These are phyloP conservation scores for Aspergillus terreus DNA, from an alignment of 2,329 filamentous ascomycete genomes.

Conservation along the genomic window DNA sequence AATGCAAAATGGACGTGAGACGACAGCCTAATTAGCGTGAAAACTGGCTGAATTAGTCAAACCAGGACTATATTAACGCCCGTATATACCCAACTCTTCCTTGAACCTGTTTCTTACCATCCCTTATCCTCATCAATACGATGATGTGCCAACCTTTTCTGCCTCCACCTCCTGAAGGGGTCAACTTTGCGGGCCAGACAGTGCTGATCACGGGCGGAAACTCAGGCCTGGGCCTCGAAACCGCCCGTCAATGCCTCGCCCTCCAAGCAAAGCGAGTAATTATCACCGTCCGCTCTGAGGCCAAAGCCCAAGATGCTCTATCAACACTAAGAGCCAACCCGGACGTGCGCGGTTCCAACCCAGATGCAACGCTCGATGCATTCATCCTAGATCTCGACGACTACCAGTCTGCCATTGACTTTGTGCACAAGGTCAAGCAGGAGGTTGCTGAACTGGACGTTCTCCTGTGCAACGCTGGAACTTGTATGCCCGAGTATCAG, in stretches of 20 bases:
- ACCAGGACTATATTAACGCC: not conserved
- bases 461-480: slow-evolving; percentile 16
- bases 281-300: slow-evolving; percentile 43
- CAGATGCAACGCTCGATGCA: slow-evolving; percentile 40
- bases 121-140: not conserved
- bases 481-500: slow-evolving; percentile 10
- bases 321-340: slow-evolving; percentile 9
- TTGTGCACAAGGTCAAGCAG: slow-evolving; percentile 8
- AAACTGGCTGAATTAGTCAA: too few species aligned
- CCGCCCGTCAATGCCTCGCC: slow-evolving; percentile 37
- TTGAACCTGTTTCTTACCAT: not conserved
- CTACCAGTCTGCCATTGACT: slow-evolving; percentile 13
- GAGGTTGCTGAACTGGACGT: slow-evolving; percentile 14
- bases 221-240: slow-evolving; percentile 45
- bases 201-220: slow-evolving; percentile 50
- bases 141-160: not conserved
- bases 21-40: too few species aligned
- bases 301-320: slow-evolving; percentile 7
- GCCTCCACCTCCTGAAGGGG: not conserved
- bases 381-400: slow-evolving; percentile 47
- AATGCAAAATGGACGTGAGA: too few species aligned
- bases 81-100: not conserved
- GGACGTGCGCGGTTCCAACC: slow-evolving; percentile 31
- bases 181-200: slow-evolving; percentile 24
- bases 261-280: slow-evolving; percentile 43